Evolutionary conservation across 2,329 filamentous ascomycete genomes (phyloP).

Genomic region (Davidsoniella australis): DNA sequence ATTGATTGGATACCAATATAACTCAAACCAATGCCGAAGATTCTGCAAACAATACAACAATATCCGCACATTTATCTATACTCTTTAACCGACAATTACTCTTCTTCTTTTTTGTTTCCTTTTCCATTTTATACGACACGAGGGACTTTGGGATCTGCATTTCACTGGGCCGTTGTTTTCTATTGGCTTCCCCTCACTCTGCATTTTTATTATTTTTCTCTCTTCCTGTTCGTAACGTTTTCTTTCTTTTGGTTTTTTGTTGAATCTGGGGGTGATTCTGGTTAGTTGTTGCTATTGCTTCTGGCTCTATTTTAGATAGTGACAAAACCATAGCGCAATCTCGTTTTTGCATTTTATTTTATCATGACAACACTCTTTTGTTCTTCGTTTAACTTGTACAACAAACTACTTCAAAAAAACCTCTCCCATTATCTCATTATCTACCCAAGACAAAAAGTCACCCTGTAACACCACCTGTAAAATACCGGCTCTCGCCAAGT

Average conservation of each 20-base stretch:
- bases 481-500: no score
- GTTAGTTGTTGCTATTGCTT: background rate
- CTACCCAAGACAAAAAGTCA: background rate
- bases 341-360: background rate
- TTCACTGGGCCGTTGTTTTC: conserved; percentile 14
- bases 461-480: background rate
- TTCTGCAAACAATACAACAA: background rate
- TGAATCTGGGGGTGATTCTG: background rate
- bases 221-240: conserved; percentile 5
- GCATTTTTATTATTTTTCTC: conserved; percentile 6
- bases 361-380: no score
- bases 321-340: conserved; percentile 1
- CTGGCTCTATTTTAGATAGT: background rate
- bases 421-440: background rate
- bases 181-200: background rate
- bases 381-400: background rate
- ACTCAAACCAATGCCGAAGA: no score
- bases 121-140: conserved; percentile 10
- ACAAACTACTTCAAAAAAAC: no score
- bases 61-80: background rate
- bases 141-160: conserved; percentile 3
- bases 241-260: background rate
- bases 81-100: background rate
- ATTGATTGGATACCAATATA: background rate
- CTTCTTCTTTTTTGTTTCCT: conserved; percentile 2